phyloP scores from a whole-genome alignment of 2,329 filamentous ascomycete species.

The Botrytis fragariae region DNA sequence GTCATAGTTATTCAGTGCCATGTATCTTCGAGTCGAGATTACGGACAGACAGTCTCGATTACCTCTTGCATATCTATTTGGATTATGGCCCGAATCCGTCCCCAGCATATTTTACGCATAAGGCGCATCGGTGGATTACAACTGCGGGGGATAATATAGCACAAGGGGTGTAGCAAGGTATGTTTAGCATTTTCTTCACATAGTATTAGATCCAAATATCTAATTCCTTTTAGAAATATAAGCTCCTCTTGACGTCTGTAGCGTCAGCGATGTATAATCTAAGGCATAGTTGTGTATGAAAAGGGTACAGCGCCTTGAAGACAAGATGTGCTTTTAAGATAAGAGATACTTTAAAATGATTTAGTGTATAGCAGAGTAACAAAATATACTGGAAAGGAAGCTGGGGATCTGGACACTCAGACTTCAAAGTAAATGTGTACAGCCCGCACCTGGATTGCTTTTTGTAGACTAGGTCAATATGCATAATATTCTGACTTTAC shows the following conservation, averaged over 20 bases:
- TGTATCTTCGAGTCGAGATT: not conserved
- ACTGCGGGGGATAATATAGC: not conserved
- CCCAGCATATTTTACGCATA: not conserved
- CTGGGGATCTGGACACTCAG: not conserved
- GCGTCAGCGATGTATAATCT: not conserved
- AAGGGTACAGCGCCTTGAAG: not conserved
- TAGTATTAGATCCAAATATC: not conserved
- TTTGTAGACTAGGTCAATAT: not conserved
- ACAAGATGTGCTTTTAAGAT: not conserved
- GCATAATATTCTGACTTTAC: not conserved
- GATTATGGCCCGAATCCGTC: not conserved
- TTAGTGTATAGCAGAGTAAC: not conserved
- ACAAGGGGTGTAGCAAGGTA: not conserved
- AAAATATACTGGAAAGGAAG: not conserved
- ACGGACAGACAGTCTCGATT: not conserved
- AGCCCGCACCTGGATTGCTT: not conserved
- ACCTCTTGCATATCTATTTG: conserved; percentile 1
- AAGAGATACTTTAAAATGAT: not conserved
- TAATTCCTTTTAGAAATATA: not conserved
- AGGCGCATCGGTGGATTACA: not conserved
- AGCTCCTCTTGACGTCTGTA: not conserved
- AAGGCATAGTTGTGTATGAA: not conserved
- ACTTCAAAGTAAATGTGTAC: not conserved
- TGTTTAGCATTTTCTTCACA: not conserved
- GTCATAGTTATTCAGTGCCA: not conserved